These are phyloP conservation scores for Chlamydomonas sp. DNA, from an alignment of 139 green algal species.

Conservation along the genomic window DNA sequence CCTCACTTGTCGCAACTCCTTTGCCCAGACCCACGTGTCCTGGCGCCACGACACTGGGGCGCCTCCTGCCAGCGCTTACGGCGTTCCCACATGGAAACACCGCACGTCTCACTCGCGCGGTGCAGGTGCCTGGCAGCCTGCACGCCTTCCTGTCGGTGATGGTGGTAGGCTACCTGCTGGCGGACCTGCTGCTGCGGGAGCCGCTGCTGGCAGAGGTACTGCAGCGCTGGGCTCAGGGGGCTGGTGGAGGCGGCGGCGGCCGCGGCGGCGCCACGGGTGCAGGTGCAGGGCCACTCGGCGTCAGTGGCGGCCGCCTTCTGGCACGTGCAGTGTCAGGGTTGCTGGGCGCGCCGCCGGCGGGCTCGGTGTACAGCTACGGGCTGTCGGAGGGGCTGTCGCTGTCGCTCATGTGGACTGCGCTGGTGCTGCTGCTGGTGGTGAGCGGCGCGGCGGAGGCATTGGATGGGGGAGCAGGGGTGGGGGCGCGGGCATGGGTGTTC, in stretches of 20 bases:
- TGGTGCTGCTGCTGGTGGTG: slow-evolving; percentile 43
- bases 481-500: not conserved
- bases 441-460: not conserved
- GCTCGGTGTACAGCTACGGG: slow-evolving; percentile 26
- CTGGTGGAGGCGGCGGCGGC: not conserved
- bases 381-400: slow-evolving; percentile 17
- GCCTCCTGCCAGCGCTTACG: no score
- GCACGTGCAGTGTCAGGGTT: not conserved
- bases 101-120: no score
- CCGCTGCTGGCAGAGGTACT: slow-evolving; percentile 30
- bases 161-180: slow-evolving; percentile 17
- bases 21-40: not conserved
- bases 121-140: slow-evolving; percentile 25
- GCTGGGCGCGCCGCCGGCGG: slow-evolving; percentile 5
- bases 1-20: not conserved
- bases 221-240: slow-evolving; percentile 1
- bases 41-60: no score
- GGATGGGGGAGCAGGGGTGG: no score
- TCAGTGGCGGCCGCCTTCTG: not conserved
- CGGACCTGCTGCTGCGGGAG: slow-evolving; percentile 32
- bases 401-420: slow-evolving; percentile 18
- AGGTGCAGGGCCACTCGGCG: not conserved
- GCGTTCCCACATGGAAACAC: no score
- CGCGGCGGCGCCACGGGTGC: not conserved
- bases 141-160: slow-evolving; percentile 20